Conservation (phyloP, 352 stramenopile genomes). For the Elongisporangium prolatum region DNA sequence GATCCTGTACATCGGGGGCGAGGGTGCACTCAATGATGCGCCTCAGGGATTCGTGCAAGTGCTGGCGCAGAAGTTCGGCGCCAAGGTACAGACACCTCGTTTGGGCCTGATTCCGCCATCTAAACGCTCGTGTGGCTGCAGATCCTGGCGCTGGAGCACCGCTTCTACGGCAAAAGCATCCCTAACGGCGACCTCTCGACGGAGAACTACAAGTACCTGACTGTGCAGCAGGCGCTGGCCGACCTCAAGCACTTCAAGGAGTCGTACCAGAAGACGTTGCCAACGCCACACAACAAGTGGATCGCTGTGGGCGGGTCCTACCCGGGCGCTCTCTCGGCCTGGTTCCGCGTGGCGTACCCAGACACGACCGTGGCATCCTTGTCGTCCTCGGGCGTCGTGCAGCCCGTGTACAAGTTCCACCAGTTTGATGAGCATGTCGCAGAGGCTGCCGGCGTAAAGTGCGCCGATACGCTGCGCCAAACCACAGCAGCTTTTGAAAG, state of each 20-base stretch:
- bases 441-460: constrained; percentile 44
- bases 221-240: constrained; percentile 79
- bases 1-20: constrained; percentile 84
- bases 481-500: constrained; percentile 67
- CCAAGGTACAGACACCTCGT: too few relatives aligned
- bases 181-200: constrained; percentile 74
- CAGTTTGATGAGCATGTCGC: constrained; percentile 82
- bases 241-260: constrained; percentile 85
- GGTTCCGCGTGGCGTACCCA: constrained; percentile 80
- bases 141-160: constrained; percentile 82
- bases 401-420: constrained; percentile 76
- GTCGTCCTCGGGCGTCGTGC: constrained; percentile 75
- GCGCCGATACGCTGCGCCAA: constrained; percentile 51
- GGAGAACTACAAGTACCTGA: constrained; percentile 69
- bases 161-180: constrained; percentile 85
- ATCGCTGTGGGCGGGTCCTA: constrained; percentile 83
- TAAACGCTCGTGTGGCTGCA: constrained; percentile 10
- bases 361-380: constrained; percentile 69
- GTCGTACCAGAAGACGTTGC: constrained; percentile 42
- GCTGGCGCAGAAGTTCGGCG: constrained; percentile 70
- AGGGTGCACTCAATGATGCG: constrained; percentile 56
- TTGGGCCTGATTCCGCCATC: not conserved
- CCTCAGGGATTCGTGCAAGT: constrained; percentile 64
- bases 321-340: constrained; percentile 71
- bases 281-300: constrained; percentile 39